phyloP scores from a whole-genome alignment of 1,284 basidiomycete genomes.

The Erythrobasidium hasegawianum region DNA sequence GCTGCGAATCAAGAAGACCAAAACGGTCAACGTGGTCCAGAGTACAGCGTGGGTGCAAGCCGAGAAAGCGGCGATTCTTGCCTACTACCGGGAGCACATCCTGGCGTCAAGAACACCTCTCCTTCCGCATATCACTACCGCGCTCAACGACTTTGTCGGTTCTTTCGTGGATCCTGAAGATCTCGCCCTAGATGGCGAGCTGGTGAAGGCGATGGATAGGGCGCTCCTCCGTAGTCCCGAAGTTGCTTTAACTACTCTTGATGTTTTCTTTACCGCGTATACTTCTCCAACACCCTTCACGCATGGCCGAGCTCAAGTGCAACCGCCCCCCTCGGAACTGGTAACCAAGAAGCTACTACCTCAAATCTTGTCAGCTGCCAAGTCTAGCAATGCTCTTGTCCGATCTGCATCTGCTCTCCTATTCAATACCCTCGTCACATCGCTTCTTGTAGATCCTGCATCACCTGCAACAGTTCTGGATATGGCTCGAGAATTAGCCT shows the following conservation, averaged over 20 bases:
- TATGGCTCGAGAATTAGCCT: slow-evolving; percentile 62
- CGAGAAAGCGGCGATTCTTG: slow-evolving; percentile 36
- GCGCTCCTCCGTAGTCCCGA: slow-evolving; percentile 69
- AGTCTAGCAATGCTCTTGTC: slow-evolving; percentile 67
- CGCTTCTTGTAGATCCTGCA: slow-evolving; percentile 38
- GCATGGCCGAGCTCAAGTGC: neutral
- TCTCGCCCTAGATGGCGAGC: slow-evolving; percentile 49
- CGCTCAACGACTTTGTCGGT: slow-evolving; percentile 58
- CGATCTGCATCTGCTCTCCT: slow-evolving; percentile 61
- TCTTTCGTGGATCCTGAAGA: slow-evolving; percentile 57
- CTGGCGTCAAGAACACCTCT: slow-evolving; percentile 39
- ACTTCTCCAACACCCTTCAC: slow-evolving; percentile 10
- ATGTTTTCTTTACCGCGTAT: slow-evolving; percentile 8
- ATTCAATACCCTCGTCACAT: slow-evolving; percentile 58
- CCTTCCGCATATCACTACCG: slow-evolving; percentile 39
- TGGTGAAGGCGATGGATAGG: slow-evolving; percentile 65
- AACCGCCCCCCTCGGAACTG: slow-evolving; percentile 10
- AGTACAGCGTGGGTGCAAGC: slow-evolving; percentile 36
- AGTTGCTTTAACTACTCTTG: slow-evolving; percentile 55
- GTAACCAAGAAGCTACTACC: slow-evolving; percentile 63
- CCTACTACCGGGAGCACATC: slow-evolving; percentile 40
- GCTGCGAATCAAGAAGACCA: slow-evolving; percentile 41
- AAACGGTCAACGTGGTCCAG: slow-evolving; percentile 36
- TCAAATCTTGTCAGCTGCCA: slow-evolving; percentile 65
- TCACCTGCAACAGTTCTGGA: slow-evolving; percentile 45